These are phyloP conservation scores for Aspergillus pseudoviridinutans DNA, from an alignment of 2,329 filamentous ascomycete species.

Conservation along the genomic window DNA sequence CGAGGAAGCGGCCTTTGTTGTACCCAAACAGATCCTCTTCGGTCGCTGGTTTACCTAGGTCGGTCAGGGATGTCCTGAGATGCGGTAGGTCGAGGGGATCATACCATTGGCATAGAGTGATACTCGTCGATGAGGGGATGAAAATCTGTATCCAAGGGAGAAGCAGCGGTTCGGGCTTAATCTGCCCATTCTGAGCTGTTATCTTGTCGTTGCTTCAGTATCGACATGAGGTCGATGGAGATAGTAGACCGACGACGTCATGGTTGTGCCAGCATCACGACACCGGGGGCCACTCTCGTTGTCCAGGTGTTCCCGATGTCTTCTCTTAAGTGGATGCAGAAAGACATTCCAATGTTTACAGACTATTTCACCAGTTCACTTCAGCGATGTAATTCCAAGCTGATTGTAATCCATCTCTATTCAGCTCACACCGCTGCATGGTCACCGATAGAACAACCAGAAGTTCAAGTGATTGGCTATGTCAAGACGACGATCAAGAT, in stretches of 20 bases:
- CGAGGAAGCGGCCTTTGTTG: slow-evolving; percentile 26
- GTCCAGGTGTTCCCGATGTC: too few species aligned
- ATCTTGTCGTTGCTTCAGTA: neutral
- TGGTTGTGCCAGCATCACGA: neutral
- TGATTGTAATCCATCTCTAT: too few species aligned
- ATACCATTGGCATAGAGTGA: neutral
- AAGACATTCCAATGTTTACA: too few species aligned
- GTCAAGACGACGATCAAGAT: too few species aligned
- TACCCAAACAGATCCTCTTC: slow-evolving; percentile 20
- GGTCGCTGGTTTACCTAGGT: neutral
- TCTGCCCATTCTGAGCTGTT: neutral
- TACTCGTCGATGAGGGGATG: neutral
- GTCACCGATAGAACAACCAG: too few species aligned
- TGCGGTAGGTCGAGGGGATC: neutral
- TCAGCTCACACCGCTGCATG: too few species aligned
- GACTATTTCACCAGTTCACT: too few species aligned
- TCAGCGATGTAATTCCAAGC: too few species aligned
- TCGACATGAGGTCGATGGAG: neutral
- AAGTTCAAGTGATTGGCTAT: too few species aligned
- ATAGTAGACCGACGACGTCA: neutral
- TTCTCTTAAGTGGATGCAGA: too few species aligned
- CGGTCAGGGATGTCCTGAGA: neutral
- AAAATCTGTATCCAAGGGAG: neutral
- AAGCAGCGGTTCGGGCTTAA: neutral
- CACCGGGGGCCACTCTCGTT: neutral